phyloP scores from a whole-genome alignment of 2,329 filamentous ascomycete species.

The Diaporthe aspalathi region DNA sequence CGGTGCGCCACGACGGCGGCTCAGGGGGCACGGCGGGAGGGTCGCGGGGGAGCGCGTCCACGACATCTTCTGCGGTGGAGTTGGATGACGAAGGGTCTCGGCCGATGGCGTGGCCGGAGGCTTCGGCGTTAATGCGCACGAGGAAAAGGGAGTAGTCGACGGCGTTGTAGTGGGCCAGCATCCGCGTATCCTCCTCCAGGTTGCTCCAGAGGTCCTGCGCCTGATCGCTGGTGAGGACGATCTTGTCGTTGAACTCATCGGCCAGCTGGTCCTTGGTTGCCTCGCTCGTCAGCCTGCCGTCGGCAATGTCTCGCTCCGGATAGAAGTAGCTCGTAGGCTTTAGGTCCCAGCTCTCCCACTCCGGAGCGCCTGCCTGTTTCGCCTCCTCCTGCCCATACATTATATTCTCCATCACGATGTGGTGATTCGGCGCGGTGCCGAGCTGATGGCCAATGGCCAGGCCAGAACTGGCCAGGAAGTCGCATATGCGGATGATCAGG shows the following conservation, averaged over 20 bases:
- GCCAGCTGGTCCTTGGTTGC: slow-evolving; percentile 74
- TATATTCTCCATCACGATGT: slow-evolving; percentile 84
- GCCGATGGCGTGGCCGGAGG: slow-evolving; percentile 27
- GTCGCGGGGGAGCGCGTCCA: slow-evolving; percentile 44
- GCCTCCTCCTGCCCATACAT: slow-evolving; percentile 67
- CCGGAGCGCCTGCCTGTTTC: slow-evolving; percentile 47
- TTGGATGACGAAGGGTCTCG: slow-evolving; percentile 42
- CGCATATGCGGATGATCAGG: slow-evolving; percentile 76
- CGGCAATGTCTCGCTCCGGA: slow-evolving; percentile 77
- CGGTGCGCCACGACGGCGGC: slow-evolving; percentile 69
- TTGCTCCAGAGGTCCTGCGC: slow-evolving; percentile 66
- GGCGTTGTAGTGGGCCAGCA: slow-evolving; percentile 71
- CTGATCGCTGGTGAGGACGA: slow-evolving; percentile 66
- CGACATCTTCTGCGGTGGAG: slow-evolving; percentile 37
- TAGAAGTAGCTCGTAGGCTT: slow-evolving; percentile 82
- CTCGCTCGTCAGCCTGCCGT: slow-evolving; percentile 71
- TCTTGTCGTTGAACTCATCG: slow-evolving; percentile 75
- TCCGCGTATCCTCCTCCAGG: slow-evolving; percentile 70
- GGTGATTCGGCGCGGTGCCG: slow-evolving; percentile 73
- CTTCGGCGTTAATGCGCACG: slow-evolving; percentile 57
- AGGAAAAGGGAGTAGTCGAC: slow-evolving; percentile 83
- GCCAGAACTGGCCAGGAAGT: slow-evolving; percentile 70
- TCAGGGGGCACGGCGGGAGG: slow-evolving; percentile 50
- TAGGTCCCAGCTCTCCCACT: slow-evolving; percentile 80
- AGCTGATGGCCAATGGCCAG: slow-evolving; percentile 69